phyloP scores from a whole-genome alignment of 2,329 filamentous ascomycete genomes.

The Pseudopithomyces chartarum region DNA sequence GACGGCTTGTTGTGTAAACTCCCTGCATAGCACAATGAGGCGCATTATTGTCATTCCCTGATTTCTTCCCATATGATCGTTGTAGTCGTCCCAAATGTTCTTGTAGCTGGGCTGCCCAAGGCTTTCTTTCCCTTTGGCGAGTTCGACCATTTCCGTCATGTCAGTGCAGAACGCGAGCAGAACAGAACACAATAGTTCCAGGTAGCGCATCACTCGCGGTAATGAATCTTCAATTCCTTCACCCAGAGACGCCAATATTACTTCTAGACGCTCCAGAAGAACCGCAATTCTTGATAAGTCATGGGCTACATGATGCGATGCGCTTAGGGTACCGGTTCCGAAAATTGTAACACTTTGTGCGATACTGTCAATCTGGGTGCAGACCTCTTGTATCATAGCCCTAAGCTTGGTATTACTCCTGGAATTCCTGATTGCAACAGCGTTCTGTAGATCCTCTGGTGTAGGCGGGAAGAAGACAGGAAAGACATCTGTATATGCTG shows the following conservation, averaged over 20 bases:
- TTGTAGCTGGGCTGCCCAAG: constrained; percentile 10
- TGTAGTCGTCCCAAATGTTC: constrained; percentile 33
- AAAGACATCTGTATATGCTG: constrained; percentile 36
- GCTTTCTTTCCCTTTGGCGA: constrained; percentile 19
- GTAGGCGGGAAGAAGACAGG: constrained; percentile 41
- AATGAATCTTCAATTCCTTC: constrained; percentile 7
- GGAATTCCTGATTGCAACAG: constrained; percentile 13
- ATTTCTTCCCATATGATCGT: constrained; percentile 22
- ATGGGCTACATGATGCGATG: constrained; percentile 18
- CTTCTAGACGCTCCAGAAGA: constrained; percentile 20
- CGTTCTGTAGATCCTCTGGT: constrained; percentile 32
- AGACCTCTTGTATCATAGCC: constrained; percentile 22
- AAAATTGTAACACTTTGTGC: constrained; percentile 6
- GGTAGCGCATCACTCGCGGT: constrained; percentile 16
- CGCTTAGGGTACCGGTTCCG: neutral
- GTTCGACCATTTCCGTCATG: constrained; percentile 27
- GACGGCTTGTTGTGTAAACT: constrained; percentile 28
- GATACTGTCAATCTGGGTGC: constrained; percentile 22
- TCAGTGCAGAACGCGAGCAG: constrained; percentile 26
- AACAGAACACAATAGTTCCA: constrained; percentile 32
- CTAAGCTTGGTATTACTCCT: constrained; percentile 14
- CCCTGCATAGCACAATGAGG: constrained; percentile 26
- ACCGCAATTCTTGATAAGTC: constrained; percentile 21
- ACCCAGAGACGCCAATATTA: constrained; percentile 12
- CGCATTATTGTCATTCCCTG: constrained; percentile 21